Evolutionary conservation across 257 asterid species (phyloP).

Genomic region (Solanum virginianum): DNA sequence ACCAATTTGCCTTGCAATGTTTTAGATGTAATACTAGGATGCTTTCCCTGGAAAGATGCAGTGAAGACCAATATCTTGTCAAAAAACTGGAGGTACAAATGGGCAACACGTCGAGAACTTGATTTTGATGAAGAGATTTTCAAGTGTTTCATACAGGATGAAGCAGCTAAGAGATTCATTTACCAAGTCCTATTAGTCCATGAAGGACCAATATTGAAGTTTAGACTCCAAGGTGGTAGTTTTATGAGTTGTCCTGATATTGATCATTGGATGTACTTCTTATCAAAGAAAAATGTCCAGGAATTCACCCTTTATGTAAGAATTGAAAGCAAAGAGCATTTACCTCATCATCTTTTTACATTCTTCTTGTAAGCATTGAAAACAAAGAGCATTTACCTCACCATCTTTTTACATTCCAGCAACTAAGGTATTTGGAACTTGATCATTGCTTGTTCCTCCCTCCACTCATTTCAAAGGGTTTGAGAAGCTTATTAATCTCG

Average conservation of each 20-base stretch:
- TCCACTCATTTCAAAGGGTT: too few species aligned
- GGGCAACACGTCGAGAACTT: background rate
- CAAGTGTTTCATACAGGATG: too few species aligned
- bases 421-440: too few species aligned
- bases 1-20: background rate
- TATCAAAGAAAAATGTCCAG: background rate
- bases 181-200: too few species aligned
- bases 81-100: background rate
- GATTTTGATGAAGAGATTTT: background rate
- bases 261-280: too few species aligned
- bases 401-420: too few species aligned
- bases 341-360: background rate
- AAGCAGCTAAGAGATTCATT: too few species aligned
- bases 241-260: background rate
- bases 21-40: background rate
- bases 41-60: background rate
- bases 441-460: too few species aligned
- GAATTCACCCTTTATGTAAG: background rate
- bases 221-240: background rate
- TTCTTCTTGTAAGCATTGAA: too few species aligned
- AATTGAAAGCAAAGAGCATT: too few species aligned
- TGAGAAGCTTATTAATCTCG: background rate
- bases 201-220: background rate
- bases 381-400: background rate
- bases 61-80: background rate